Base-by-base conservation (phyloP, 2,329 filamentous ascomycete species). In the Ascochyta viciae-villosae region DNA sequence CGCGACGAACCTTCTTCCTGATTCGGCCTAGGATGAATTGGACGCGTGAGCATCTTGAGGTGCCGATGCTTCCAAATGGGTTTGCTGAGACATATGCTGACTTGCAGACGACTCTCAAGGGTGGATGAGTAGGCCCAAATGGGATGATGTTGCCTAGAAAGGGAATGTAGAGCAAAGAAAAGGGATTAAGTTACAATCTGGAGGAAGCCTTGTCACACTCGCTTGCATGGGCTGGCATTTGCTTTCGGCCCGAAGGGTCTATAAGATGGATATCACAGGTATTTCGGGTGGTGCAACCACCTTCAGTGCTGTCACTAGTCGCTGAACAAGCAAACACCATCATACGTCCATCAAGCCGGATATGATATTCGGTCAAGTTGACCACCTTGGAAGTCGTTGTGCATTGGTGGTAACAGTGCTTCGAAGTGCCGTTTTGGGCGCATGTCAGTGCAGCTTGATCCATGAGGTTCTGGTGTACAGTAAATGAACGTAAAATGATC, bases 221-320 rank as follows among this genome's bases (percentile, higher is more conserved):
- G 23, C 29, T 31, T 46, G 34, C 34, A 19, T n/a, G 7, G 15
- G n/a, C 15, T 22, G 39, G 26, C 31, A 33, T 12, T 43, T 33
- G 39, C 19, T 34, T 31, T 42, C 42, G 42, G 47, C 33, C 43
- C 38, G 43, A 51, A 39, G 6, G 13, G 7, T 31, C 8, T 35
- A 31, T 43, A n/a, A 47, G 41, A 47, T 33, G 31, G 19, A 19
- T 15, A 22, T 31, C 12, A 13, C 8, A 38, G 38, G 23, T 38
- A 47, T 47, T 42, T 27, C 6, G 16, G 33, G 42, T 24, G 35
- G 53, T 56, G 47, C 46, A 43, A 51, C 47, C 42, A 29, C 35
- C 12, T 23, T 26, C 22, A 15, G 31, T 33, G 35, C 16, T 50
- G 13, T 44, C 33, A 40, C n/a, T 37, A 9, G n/a, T 19, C 6